Base-by-base conservation (phyloP, 2,329 filamentous ascomycete genomes). In the Aspergillus chevalieri region DNA sequence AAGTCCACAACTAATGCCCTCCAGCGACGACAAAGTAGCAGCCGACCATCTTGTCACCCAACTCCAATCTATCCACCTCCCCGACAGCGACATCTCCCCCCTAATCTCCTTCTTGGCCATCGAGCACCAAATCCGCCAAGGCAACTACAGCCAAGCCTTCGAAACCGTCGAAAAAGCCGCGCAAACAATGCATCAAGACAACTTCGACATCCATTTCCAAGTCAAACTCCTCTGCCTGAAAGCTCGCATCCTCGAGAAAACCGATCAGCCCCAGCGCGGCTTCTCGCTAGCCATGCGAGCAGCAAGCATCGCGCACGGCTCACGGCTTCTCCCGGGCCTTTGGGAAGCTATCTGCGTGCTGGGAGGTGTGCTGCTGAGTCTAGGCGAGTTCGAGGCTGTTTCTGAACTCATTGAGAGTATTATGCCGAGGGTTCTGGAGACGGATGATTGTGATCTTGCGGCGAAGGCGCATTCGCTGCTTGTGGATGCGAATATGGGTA, bases 251-350 rank as follows among this genome's bases (percentile, higher is more conserved):
- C 82, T 89, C 49, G 80, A 82, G 48, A 80, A 78, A 56, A 81
- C 81, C 41, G 85, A 85, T 2, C 81, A 85, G 2, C 80, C 89
- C 0, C 81, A 88, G 57, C 81, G 86, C 52, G 89, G 83, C 0
- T 89, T 95, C 65, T 89, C 86, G 2, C 77, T 91, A 4, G 83
- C 83, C 4, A 76, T 94, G 60, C 80, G 87, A 41, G 89, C 89
- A 1, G 84, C 87, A 2, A 85, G 80, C 61, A 81, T 89, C 15
- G 85, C 88, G 0, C 83, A 86, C 74, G 79, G 83, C 43, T 81
- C 85, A 1, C 78, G 83, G 1, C 72, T 92, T 6, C 75, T 91
- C 14, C 80, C 82, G 0, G 78, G 80, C 15, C 73, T 95, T 6
- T 93, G 89, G 83, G 80, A 85, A 53, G 82, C 88, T 0, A 77